A percentile compares a stretch with the other conserved stretches of the same genome.
These are phyloP conservation scores for Dianthus caryophyllus DNA, from an alignment of 148 eudicot genomes.

Conservation along the genomic window DNA sequence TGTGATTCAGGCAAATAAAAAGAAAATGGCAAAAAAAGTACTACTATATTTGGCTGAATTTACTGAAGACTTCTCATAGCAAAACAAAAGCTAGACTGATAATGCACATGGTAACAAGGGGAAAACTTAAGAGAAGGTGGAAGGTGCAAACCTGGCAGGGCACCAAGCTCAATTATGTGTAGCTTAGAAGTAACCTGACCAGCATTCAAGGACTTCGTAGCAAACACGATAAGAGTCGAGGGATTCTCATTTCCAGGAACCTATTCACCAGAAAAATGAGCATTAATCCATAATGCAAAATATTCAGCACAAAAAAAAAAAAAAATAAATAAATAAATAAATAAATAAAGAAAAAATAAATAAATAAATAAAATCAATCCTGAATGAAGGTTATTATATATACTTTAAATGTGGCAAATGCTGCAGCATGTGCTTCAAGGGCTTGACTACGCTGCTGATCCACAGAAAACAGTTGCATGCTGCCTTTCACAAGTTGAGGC, in stretches of 20 bases:
- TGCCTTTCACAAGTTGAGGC: constrained; percentile 97
- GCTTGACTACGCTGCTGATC: constrained; percentile 99
- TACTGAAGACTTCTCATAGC: background rate
- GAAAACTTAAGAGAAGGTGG: background rate
- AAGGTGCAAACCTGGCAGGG: constrained; percentile 66
- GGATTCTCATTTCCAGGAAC: constrained; percentile 90
- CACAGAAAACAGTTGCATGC: constrained; percentile 91
- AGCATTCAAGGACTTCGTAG: constrained; percentile 82
- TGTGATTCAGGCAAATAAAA: background rate
- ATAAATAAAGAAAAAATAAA: no score
- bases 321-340: no score
- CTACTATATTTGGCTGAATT: background rate
- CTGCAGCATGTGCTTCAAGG: constrained; percentile 98
- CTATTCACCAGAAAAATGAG: constrained; percentile 23
- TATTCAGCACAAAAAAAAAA: constrained; percentile 1
- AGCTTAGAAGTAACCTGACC: constrained; percentile 84
- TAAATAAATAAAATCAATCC: no score
- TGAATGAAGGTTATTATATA: constrained; percentile 27
- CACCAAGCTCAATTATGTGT: constrained; percentile 97
- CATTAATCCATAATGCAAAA: background rate
- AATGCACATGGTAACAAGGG: constrained; percentile 2
- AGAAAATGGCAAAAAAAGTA: no score
- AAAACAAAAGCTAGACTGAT: background rate
- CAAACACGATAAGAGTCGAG: constrained; percentile 84
- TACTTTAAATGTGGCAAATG: constrained; percentile 84